A percentile compares a stretch with the other conserved stretches of the same genome.
These are phyloP conservation scores for Buddleja alternifolia DNA, from an alignment of 257 asterid species.

Conservation along the genomic window DNA sequence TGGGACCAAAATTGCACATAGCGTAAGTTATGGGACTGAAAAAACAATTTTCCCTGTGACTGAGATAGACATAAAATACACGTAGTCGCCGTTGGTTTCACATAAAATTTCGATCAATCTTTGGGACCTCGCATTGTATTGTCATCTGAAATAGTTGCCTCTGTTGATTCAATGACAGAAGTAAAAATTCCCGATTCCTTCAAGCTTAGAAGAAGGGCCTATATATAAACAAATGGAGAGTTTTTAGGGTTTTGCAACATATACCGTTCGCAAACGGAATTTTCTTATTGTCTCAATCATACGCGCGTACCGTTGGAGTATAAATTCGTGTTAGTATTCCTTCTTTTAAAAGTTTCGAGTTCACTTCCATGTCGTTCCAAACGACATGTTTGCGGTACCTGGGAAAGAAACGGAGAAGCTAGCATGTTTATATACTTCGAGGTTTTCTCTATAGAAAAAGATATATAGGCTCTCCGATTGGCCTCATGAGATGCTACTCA, in stretches of 20 bases:
- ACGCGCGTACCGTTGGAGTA: constrained; percentile 43
- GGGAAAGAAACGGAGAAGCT: background rate
- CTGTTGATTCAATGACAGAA: constrained; percentile 35
- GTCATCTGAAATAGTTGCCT: background rate
- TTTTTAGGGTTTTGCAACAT: background rate
- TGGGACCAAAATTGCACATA: too few relatives aligned
- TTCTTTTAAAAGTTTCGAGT: constrained; percentile 33
- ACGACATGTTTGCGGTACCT: constrained; percentile 53
- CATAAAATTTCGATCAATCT: too few relatives aligned
- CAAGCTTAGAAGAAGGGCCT: constrained; percentile 47
- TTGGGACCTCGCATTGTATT: too few relatives aligned
- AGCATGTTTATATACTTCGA: too few relatives aligned
- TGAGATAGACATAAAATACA: too few relatives aligned
- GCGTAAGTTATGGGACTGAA: too few relatives aligned
- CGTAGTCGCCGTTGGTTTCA: too few relatives aligned
- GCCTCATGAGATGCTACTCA: too few relatives aligned
- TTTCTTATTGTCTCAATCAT: background rate
- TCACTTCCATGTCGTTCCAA: constrained; percentile 41
- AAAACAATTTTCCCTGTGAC: too few relatives aligned
- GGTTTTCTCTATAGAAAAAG: too few relatives aligned
- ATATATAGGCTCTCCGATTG: too few relatives aligned
- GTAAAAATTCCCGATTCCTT: constrained; percentile 45
- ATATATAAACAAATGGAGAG: constrained; percentile 7
- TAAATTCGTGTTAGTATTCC: constrained; percentile 45
- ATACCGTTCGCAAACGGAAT: too few relatives aligned